Conservation (phyloP, 352 stramenopile species). For the Pythium aristosporum region DNA sequence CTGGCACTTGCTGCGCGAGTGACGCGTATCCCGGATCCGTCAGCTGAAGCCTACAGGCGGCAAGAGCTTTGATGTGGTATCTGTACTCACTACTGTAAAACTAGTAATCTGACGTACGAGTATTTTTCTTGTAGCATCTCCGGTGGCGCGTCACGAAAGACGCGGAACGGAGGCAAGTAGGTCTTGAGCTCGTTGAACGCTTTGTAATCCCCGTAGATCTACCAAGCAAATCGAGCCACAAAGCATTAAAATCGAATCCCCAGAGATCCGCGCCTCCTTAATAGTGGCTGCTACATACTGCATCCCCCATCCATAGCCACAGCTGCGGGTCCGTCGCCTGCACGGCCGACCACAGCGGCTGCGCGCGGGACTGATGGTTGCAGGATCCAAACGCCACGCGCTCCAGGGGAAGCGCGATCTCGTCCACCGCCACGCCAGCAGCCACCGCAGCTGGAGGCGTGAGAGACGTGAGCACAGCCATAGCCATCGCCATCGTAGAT, state of each 20-base stretch:
- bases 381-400: slow-evolving; percentile 38
- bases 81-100: background rate
- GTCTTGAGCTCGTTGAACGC: slow-evolving; percentile 22
- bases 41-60: slow-evolving; percentile 23
- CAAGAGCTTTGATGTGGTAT: background rate
- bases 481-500: background rate
- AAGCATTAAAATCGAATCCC: background rate
- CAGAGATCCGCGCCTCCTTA: background rate
- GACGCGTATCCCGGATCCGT: slow-evolving; percentile 20
- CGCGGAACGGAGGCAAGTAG: slow-evolving; percentile 24
- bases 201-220: slow-evolving; percentile 49
- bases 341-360: slow-evolving; percentile 34
- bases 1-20: slow-evolving; percentile 21
- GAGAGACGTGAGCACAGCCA: background rate
- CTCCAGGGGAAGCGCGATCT: slow-evolving; percentile 14
- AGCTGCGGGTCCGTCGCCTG: slow-evolving; percentile 26
- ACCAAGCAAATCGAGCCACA: background rate
- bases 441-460: background rate
- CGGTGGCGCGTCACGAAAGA: slow-evolving; percentile 31
- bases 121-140: slow-evolving; percentile 36
- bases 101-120: slow-evolving; percentile 16
- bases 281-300: slow-evolving; percentile 12
- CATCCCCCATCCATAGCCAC: slow-evolving; percentile 44
- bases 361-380: slow-evolving; percentile 31
- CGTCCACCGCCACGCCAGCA: background rate